Conservation (phyloP, 177 flowering plant species). For the Vitis hybrid region DNA sequence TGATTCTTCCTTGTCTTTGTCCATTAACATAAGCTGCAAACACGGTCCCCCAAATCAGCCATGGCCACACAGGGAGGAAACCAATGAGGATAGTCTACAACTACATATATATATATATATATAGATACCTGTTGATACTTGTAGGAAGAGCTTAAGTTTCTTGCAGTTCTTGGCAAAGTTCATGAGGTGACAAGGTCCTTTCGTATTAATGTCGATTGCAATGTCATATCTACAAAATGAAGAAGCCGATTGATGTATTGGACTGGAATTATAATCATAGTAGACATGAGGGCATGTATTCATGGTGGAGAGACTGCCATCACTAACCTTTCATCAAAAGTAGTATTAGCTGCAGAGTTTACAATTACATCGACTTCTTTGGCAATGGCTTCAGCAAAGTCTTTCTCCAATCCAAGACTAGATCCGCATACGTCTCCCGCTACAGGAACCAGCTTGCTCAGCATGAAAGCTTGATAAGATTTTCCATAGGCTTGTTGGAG, state of each 20-base stretch:
- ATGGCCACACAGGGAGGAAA: neutral
- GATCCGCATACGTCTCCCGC: slow-evolving; percentile 71
- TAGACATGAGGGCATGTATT: neutral
- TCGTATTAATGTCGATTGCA: slow-evolving; percentile 80
- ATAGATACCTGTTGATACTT: slow-evolving; percentile 84
- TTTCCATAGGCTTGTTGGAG: slow-evolving; percentile 67
- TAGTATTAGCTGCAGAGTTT: slow-evolving; percentile 91
- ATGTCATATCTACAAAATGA: slow-evolving; percentile 24
- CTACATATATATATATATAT: neutral
- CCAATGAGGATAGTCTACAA: neutral
- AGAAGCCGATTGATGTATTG: neutral
- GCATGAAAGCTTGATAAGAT: slow-evolving; percentile 71
- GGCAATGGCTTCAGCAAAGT: slow-evolving; percentile 42
- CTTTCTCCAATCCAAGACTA: slow-evolving; percentile 64
- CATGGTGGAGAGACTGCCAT: no score
- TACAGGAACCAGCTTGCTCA: slow-evolving; percentile 84
- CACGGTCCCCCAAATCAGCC: neutral
- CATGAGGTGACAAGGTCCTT: slow-evolving; percentile 82
- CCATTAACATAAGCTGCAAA: slow-evolving; percentile 89
- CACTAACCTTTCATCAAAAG: slow-evolving; percentile 82
- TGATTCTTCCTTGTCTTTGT: slow-evolving; percentile 75
- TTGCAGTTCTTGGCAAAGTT: slow-evolving; percentile 77
- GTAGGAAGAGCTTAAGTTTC: slow-evolving; percentile 77
- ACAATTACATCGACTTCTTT: slow-evolving; percentile 72
- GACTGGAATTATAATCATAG: no score